phyloP scores from a whole-genome alignment of 2,329 filamentous ascomycete species.

The Alternaria infectoria region DNA sequence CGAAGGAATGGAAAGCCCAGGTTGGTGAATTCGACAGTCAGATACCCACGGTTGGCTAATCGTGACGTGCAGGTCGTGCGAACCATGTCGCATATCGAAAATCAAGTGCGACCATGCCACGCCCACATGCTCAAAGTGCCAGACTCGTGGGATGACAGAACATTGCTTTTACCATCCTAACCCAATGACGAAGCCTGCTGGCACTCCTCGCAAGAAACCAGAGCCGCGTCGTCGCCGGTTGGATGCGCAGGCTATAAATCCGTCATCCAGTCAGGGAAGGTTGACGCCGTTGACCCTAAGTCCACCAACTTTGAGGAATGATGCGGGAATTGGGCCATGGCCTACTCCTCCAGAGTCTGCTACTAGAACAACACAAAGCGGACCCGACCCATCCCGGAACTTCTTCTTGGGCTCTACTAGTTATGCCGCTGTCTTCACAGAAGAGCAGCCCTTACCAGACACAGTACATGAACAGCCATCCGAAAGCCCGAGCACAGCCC shows the following conservation, averaged over 20 bases:
- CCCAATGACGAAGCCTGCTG: constrained; percentile 46
- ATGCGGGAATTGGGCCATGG: constrained; percentile 30
- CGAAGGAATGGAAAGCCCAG: constrained; percentile 47
- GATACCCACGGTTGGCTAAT: not conserved
- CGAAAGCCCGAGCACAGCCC: constrained; percentile 29
- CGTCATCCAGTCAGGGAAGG: constrained; percentile 23
- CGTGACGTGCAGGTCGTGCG: constrained; percentile 34
- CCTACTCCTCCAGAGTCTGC: constrained; percentile 40
- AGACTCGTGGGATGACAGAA: constrained; percentile 39
- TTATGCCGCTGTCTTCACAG: constrained; percentile 44
- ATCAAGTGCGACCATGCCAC: constrained; percentile 44
- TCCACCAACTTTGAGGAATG: constrained; percentile 37
- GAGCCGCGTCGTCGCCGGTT: constrained; percentile 37
- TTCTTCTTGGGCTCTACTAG: constrained; percentile 47
- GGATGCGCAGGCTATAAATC: constrained; percentile 20
- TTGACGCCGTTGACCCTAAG: constrained; percentile 34
- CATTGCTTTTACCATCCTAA: constrained; percentile 48
- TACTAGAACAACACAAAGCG: constrained; percentile 23
- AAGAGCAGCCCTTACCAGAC: constrained; percentile 38
- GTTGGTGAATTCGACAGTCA: constrained; percentile 21
- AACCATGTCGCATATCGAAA: constrained; percentile 46
- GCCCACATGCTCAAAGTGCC: constrained; percentile 45
- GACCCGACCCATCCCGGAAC: constrained; percentile 31
- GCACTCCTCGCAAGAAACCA: constrained; percentile 44
- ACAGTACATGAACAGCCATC: constrained; percentile 39